Percentiles rank a stretch among this genome's conserved stretches.
Conservation (phyloP, 2,329 filamentous ascomycete species). For the Epichloe coenophiala region DNA sequence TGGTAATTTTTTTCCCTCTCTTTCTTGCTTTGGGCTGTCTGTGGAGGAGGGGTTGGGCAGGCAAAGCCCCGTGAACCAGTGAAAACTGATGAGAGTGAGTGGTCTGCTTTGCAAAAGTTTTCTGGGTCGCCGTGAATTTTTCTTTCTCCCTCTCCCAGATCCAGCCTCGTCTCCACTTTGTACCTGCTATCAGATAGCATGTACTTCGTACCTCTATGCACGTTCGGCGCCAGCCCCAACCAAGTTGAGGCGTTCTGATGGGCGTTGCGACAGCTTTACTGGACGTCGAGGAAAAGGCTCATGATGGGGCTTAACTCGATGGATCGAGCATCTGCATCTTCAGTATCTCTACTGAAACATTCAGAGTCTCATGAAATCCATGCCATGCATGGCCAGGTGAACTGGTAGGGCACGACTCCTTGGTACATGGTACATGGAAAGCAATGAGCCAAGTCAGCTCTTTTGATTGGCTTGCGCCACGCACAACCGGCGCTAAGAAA, state of each 20-base stretch:
- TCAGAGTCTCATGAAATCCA: neutral
- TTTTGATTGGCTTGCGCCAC: constrained; percentile 6
- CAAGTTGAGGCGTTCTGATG: neutral
- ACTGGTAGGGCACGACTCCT: neutral
- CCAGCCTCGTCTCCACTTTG: constrained; percentile 4
- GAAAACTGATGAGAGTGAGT: neutral
- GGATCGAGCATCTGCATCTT: too few species aligned
- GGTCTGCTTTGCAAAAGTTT: constrained; percentile 6
- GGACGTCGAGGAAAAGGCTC: neutral
- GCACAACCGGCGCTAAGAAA: constrained; percentile 8
- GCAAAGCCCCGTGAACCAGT: constrained; percentile 7
- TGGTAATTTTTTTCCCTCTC: neutral
- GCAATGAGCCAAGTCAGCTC: neutral
- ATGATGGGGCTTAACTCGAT: neutral
- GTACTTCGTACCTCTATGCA: constrained; percentile 16
- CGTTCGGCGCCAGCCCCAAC: too few species aligned
- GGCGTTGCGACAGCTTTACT: too few species aligned
- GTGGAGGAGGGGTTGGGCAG: constrained; percentile 14
- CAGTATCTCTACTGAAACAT: neutral
- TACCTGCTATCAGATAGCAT: constrained; percentile 16
- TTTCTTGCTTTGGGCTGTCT: constrained; percentile 12
- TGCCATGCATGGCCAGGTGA: neutral
- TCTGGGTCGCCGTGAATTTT: constrained; percentile 14
- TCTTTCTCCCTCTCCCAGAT: constrained; percentile 4
- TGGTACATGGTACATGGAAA: neutral